These are phyloP conservation scores for Aspergillus fijiensis DNA, from an alignment of 2,329 filamentous ascomycete genomes.

Conservation along the genomic window DNA sequence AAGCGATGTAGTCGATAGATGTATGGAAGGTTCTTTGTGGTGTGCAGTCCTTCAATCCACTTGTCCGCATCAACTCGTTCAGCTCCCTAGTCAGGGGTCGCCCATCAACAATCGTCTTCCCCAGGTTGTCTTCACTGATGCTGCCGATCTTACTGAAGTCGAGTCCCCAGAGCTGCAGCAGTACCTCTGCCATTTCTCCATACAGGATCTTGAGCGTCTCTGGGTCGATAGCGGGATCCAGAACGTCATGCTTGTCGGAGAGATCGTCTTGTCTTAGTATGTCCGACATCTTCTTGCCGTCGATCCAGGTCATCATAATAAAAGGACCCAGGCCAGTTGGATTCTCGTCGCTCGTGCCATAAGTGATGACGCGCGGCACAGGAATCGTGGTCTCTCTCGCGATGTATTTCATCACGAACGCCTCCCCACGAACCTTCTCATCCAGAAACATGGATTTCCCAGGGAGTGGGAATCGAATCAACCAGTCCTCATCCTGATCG, in stretches of 20 bases:
- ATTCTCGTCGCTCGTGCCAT: slow-evolving; percentile 4
- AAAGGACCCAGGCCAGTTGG: slow-evolving; percentile 11
- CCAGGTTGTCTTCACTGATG: not conserved
- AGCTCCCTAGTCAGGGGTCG: slow-evolving; percentile 2
- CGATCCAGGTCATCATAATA: slow-evolving; percentile 15
- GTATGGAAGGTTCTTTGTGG: not conserved
- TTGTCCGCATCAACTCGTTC: slow-evolving; percentile 11
- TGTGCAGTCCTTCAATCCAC: not conserved
- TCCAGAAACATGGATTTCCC: slow-evolving; percentile 16
- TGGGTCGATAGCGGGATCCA: not conserved
- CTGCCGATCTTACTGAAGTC: slow-evolving; percentile 8
- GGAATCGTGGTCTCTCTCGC: slow-evolving; percentile 8
- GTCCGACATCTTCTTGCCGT: slow-evolving; percentile 10
- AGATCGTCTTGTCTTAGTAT: not conserved
- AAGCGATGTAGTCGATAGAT: slow-evolving; percentile 8
- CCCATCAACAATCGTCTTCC: not conserved
- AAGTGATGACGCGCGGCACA: slow-evolving; percentile 7
- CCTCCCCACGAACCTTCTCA: slow-evolving; percentile 14
- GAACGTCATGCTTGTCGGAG: not conserved
- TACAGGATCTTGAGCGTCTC: slow-evolving; percentile 1
- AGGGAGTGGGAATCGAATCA: slow-evolving; percentile 15
- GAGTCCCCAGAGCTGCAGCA: slow-evolving; percentile 7
- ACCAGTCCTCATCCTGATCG: slow-evolving; percentile 14
- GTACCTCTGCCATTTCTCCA: slow-evolving; percentile 6
- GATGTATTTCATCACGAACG: slow-evolving; percentile 5